These are phyloP conservation scores for Colletotrichum liaoningense DNA, from an alignment of 2,329 filamentous ascomycete genomes.

Conservation along the genomic window DNA sequence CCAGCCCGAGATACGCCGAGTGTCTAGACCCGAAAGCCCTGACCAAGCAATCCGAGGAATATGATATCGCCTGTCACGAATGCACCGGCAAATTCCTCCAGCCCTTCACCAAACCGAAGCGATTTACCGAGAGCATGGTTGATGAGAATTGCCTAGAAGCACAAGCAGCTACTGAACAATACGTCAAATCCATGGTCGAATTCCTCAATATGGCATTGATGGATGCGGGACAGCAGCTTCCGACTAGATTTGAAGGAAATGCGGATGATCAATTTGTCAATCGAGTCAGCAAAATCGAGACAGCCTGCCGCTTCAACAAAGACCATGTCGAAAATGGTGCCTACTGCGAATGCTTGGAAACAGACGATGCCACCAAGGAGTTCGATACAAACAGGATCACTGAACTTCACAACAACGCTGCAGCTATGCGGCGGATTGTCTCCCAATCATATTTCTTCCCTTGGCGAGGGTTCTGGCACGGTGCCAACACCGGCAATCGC, in stretches of 20 bases:
- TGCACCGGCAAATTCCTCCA: constrained; percentile 28
- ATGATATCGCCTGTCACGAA: constrained; percentile 3
- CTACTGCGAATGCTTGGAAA: constrained; percentile 3
- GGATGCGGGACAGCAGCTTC: too few species aligned
- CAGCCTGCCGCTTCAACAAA: constrained; percentile 31
- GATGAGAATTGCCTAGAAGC: background rate
- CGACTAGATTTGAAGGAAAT: too few species aligned
- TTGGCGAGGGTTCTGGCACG: background rate
- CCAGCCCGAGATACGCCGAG: constrained; percentile 20
- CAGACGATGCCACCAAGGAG: background rate
- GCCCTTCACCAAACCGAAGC: background rate
- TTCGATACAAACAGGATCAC: background rate
- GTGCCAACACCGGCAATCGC: background rate
- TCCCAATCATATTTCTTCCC: constrained; percentile 13
- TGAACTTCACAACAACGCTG: constrained; percentile 23
- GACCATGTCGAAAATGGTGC: constrained; percentile 15
- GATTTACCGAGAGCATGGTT: too few species aligned
- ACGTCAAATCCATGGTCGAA: constrained; percentile 4
- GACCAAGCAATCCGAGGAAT: background rate
- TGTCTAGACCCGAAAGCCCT: constrained; percentile 17
- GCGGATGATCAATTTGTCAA: background rate
- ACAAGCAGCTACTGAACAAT: constrained; percentile 1
- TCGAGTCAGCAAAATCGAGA: constrained; percentile 18
- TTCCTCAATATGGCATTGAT: constrained; percentile 5
- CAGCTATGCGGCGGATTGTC: constrained; percentile 15